Evolutionary conservation across 257 asterid species (phyloP).

Genomic region (Avicennia marina): DNA sequence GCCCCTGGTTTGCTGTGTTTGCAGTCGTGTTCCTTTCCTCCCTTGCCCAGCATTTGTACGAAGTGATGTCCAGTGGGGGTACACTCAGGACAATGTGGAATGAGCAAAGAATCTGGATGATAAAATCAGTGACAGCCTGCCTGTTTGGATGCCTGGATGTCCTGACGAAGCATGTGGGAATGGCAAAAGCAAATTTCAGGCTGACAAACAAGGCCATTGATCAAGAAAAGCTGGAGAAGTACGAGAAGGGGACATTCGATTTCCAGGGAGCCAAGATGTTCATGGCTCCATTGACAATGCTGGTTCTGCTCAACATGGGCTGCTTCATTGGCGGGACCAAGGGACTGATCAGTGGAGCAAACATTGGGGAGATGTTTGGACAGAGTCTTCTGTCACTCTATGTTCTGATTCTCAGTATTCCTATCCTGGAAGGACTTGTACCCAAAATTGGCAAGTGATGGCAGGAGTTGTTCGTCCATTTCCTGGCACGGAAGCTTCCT

Average conservation of each 20-base stretch:
- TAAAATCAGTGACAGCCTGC: conserved; percentile 51
- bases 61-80: conserved; percentile 48
- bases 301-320: conserved; percentile 53
- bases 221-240: conserved; percentile 50
- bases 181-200: conserved; percentile 50
- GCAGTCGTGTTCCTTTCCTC: conserved; percentile 41
- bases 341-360: conserved; percentile 34
- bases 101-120: conserved; percentile 54
- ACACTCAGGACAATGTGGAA: conserved; percentile 48
- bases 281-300: conserved; percentile 62
- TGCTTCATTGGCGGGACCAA: conserved; percentile 54
- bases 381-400: conserved; percentile 50
- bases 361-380: conserved; percentile 56
- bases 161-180: conserved; percentile 31
- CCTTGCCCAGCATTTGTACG: conserved; percentile 32
- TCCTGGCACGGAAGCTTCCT: no score
- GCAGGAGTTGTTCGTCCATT: no score
- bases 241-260: conserved; percentile 55
- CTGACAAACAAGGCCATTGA: conserved; percentile 58
- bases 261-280: conserved; percentile 63
- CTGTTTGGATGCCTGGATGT: conserved; percentile 51
- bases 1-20: conserved; percentile 49
- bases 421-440: conserved; percentile 57
- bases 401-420: conserved; percentile 56
- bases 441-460: conserved; percentile 44